These are phyloP conservation scores for Platanus orientalis DNA, from an alignment of 164 flowering plant species.

Conservation along the genomic window DNA sequence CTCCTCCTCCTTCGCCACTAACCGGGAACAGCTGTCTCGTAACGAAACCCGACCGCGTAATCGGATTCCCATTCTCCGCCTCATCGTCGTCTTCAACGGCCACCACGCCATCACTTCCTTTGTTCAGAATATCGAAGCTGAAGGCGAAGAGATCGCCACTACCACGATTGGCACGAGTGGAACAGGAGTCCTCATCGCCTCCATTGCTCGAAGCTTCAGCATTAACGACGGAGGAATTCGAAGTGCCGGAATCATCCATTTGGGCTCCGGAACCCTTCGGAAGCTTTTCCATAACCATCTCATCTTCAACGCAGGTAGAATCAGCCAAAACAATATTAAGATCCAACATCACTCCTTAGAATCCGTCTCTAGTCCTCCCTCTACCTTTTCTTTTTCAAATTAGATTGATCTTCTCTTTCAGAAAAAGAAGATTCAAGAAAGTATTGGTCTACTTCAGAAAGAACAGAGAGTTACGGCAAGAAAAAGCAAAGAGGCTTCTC, in stretches of 20 bases:
- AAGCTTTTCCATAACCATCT: slow-evolving; percentile 8
- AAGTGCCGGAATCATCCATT: slow-evolving; percentile 53
- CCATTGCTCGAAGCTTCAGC: slow-evolving; percentile 43
- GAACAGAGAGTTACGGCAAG: neutral
- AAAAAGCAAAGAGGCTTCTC: neutral
- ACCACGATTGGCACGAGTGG: slow-evolving; percentile 16
- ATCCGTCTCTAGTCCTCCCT: neutral
- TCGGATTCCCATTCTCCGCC: neutral
- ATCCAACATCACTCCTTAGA: slow-evolving; percentile 36
- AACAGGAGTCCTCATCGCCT: slow-evolving; percentile 48
- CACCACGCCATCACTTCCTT: neutral
- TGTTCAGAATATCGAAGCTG: slow-evolving; percentile 42
- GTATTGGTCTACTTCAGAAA: neutral
- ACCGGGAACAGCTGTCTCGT: slow-evolving; percentile 52
- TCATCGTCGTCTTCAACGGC: slow-evolving; percentile 7
- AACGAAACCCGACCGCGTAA: slow-evolving; percentile 14
- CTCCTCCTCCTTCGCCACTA: slow-evolving; percentile 11
- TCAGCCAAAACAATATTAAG: slow-evolving; percentile 38
- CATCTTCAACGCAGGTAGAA: slow-evolving; percentile 18
- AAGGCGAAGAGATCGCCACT: slow-evolving; percentile 21
- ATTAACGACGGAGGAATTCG: slow-evolving; percentile 64
- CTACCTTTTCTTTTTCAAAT: neutral
- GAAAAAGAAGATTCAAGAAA: neutral
- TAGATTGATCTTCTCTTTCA: neutral
- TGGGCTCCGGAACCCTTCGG: slow-evolving; percentile 32